phyloP scores from a whole-genome alignment of 192 early-diverging fungal genomes.

The Chytriomyces sp. region DNA sequence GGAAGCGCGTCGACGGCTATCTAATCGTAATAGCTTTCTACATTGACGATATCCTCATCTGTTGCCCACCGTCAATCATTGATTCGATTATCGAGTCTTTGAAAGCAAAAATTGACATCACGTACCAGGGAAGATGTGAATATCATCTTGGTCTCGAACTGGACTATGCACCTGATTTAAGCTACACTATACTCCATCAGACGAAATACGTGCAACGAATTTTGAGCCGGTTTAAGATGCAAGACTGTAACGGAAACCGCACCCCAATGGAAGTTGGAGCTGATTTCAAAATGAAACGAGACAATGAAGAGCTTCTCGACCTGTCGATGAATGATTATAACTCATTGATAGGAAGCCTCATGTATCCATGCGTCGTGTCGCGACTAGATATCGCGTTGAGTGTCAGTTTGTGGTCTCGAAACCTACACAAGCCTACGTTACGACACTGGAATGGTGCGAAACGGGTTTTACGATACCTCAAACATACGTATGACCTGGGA shows the following conservation, averaged over 20 bases:
- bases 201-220: constrained; percentile 10
- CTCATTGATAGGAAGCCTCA: not conserved
- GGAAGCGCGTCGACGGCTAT: not conserved
- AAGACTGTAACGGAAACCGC: not conserved
- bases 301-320: not conserved
- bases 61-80: not conserved
- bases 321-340: not conserved
- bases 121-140: constrained; percentile 1
- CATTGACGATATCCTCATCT: not conserved
- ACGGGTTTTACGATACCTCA: not conserved
- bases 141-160: constrained; percentile 6
- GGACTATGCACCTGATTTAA: not conserved
- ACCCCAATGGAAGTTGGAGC: constrained; percentile 14
- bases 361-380: not conserved
- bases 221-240: not conserved
- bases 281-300: not conserved
- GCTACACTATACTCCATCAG: constrained; percentile 6
- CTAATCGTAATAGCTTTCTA: not conserved
- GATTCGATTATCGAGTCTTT: not conserved
- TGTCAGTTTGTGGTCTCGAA: constrained; percentile 9
- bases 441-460: constrained; percentile 8
- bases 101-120: constrained; percentile 2
- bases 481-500: constrained; percentile 3
- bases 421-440: not conserved
- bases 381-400: not conserved